Conservation (phyloP, 768 basidiomycete species). For the Coprinopsis cinerea region DNA sequence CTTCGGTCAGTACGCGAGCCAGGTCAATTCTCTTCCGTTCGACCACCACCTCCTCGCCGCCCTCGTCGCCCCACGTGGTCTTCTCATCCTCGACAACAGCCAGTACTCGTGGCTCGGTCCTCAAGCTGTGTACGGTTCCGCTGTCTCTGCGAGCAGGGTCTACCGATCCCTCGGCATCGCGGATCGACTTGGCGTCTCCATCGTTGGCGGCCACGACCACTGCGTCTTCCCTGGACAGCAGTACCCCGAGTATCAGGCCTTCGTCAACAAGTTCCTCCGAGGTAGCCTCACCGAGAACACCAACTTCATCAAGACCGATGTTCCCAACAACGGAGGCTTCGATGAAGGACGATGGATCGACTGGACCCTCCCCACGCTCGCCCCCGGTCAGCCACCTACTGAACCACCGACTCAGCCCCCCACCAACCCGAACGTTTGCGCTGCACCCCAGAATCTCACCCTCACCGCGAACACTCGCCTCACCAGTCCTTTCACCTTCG, state of each 20-base stretch:
- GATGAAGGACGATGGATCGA: slow-evolving; percentile 35
- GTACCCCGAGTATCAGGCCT: slow-evolving; percentile 39
- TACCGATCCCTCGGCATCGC: slow-evolving; percentile 41
- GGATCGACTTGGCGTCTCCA: slow-evolving; percentile 42
- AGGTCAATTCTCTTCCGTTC: slow-evolving; percentile 39
- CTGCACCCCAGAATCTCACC: slow-evolving; percentile 22
- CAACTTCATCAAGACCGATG: slow-evolving; percentile 36
- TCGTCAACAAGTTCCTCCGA: slow-evolving; percentile 47
- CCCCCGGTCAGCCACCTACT: not conserved
- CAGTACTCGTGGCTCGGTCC: slow-evolving; percentile 48
- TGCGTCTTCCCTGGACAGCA: slow-evolving; percentile 44
- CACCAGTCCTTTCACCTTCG: slow-evolving; percentile 50
- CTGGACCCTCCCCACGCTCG: slow-evolving; percentile 36
- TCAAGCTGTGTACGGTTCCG: slow-evolving; percentile 39
- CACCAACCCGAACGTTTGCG: slow-evolving; percentile 16
- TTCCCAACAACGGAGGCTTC: slow-evolving; percentile 28
- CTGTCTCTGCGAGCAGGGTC: slow-evolving; percentile 40
- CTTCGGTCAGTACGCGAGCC: slow-evolving; percentile 40
- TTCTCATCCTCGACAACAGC: slow-evolving; percentile 49
- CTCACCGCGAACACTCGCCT: slow-evolving; percentile 34
- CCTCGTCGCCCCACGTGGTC: slow-evolving; percentile 44
- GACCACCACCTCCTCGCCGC: slow-evolving; percentile 52
- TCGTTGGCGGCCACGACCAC: slow-evolving; percentile 38
- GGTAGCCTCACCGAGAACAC: slow-evolving; percentile 38
- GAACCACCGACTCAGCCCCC: slow-evolving; percentile 10